phyloP scores from a whole-genome alignment of 2,329 filamentous ascomycete genomes.

The Chrysoporthe cubensis region DNA sequence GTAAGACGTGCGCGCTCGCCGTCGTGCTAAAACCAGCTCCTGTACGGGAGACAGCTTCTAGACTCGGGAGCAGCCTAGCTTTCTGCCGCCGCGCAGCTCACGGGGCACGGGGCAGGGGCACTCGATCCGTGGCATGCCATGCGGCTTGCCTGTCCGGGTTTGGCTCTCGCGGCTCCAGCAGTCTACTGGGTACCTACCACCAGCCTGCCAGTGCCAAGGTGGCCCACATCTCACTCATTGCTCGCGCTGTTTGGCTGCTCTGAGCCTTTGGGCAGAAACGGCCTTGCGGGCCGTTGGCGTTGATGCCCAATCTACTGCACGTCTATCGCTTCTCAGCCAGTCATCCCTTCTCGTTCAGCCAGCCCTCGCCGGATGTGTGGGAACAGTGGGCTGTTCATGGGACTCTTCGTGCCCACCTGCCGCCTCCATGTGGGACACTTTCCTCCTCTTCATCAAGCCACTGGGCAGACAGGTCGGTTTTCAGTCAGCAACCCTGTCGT shows the following conservation, averaged over 20 bases:
- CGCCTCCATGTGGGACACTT: constrained; percentile 8
- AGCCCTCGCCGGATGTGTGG: constrained; percentile 15
- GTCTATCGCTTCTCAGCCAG: constrained; percentile 35
- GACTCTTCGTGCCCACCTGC: constrained; percentile 10
- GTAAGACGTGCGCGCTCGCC: background rate
- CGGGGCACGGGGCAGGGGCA: background rate
- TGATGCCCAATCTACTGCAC: constrained; percentile 38
- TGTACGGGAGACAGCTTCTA: constrained; percentile 15
- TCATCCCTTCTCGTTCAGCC: constrained; percentile 27
- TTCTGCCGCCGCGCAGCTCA: background rate
- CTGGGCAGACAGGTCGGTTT: background rate
- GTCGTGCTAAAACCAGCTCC: constrained; percentile 1
- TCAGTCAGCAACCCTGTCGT: background rate
- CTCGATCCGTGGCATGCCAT: constrained; percentile 7
- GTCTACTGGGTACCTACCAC: background rate
- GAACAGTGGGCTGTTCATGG: constrained; percentile 16
- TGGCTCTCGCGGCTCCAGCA: background rate
- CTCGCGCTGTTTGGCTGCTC: constrained; percentile 9
- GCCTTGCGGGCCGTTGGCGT: constrained; percentile 34
- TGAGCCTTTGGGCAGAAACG: constrained; percentile 39
- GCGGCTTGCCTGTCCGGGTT: constrained; percentile 16
- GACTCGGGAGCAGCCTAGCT: constrained; percentile 22
- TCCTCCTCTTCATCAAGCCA: background rate
- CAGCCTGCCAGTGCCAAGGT: constrained; percentile 7
- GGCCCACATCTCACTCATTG: constrained; percentile 4